Evolutionary conservation across 2,329 filamentous ascomycete genomes (phyloP).

Genomic region (Penicillium sp.): DNA sequence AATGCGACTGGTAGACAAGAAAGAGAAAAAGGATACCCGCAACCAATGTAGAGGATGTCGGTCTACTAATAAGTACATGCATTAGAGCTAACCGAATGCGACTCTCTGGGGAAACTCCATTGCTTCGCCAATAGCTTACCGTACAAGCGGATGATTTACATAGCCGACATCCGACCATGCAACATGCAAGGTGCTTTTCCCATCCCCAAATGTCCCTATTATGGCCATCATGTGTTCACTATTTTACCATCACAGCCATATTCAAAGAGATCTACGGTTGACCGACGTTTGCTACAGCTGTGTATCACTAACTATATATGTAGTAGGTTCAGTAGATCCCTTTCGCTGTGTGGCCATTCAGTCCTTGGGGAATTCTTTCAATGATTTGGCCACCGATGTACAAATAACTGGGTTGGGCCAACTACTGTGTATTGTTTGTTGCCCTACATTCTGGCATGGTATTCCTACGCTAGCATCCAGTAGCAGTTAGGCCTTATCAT

Average conservation of each 20-base stretch:
- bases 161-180: not conserved
- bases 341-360: not conserved
- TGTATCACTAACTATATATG: not conserved
- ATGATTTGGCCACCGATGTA: not conserved
- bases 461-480: not conserved
- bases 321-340: not conserved
- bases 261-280: not conserved
- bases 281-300: not conserved
- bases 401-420: too few relatives aligned
- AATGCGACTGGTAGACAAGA: not conserved
- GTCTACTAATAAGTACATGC: not conserved
- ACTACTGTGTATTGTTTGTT: not conserved
- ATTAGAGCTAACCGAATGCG: not conserved
- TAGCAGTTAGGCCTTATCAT: not conserved
- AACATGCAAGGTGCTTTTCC: not conserved
- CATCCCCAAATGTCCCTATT: not conserved
- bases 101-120: not conserved
- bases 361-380: not conserved
- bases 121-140: not conserved
- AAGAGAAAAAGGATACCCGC: not conserved
- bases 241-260: not conserved
- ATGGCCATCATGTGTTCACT: not conserved
- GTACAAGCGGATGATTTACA: not conserved
- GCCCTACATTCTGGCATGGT: not conserved
- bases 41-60: constrained; percentile 13